These are phyloP conservation scores for Amanita rimosa DNA, from an alignment of 768 basidiomycete genomes.

Conservation along the genomic window DNA sequence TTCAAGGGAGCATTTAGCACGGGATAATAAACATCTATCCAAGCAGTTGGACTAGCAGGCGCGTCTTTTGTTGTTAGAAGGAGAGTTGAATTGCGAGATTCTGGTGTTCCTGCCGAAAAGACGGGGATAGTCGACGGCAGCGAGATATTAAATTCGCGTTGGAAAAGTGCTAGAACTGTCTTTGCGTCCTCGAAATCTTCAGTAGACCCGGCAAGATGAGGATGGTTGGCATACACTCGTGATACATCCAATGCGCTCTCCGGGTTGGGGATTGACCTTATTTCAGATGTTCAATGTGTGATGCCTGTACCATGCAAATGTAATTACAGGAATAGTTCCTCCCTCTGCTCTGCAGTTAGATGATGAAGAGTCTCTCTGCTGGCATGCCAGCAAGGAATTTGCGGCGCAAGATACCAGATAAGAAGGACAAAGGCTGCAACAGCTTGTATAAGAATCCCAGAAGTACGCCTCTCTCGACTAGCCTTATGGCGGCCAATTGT, in stretches of 20 bases:
- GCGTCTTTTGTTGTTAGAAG: conserved; percentile 30
- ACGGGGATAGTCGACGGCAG: conserved; percentile 38
- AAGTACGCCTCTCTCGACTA: not conserved
- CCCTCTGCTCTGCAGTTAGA: conserved; percentile 13
- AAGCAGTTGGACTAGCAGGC: conserved; percentile 45
- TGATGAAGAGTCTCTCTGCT: not conserved
- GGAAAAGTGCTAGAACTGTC: conserved; percentile 56
- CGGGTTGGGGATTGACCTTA: conserved; percentile 40
- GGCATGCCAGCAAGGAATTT: not conserved
- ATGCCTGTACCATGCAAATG: not conserved
- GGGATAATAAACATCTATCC: conserved; percentile 87
- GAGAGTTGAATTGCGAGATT: conserved; percentile 60
- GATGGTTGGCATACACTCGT: conserved; percentile 48
- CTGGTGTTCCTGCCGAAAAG: conserved; percentile 57
- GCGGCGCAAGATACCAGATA: not conserved
- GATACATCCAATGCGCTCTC: conserved; percentile 50
- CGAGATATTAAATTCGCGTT: conserved; percentile 45
- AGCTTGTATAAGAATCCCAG: not conserved
- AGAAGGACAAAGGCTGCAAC: not conserved
- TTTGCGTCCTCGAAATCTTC: conserved; percentile 57
- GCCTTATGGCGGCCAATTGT: not conserved
- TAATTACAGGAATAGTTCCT: conserved; percentile 16
- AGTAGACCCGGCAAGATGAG: conserved; percentile 60
- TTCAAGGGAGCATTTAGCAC: conserved; percentile 72
- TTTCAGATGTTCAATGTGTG: not conserved